A percentile compares a stretch with the other conserved stretches of the same genome.
These are phyloP conservation scores for Saraca asoca DNA, from an alignment of 331 rosid genomes.

Conservation along the genomic window DNA sequence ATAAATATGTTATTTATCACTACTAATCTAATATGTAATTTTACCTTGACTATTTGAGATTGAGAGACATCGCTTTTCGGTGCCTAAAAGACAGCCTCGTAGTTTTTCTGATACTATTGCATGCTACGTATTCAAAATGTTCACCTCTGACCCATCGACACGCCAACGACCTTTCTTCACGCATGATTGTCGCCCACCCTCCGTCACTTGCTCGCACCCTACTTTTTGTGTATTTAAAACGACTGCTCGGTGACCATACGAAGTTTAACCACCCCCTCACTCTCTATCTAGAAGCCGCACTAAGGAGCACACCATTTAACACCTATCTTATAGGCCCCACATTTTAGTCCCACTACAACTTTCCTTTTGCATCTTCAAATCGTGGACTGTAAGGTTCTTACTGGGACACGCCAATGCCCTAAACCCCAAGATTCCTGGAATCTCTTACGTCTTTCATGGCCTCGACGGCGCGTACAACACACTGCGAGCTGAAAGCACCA, in stretches of 20 bases:
- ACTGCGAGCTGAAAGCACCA: slow-evolving; percentile 41
- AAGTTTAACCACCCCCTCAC: too few relatives aligned
- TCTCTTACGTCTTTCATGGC: slow-evolving; percentile 39
- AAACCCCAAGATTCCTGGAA: slow-evolving; percentile 9
- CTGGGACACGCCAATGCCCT: too few relatives aligned
- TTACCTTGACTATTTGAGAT: too few relatives aligned
- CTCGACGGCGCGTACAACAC: slow-evolving; percentile 39
- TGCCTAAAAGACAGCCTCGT: too few relatives aligned
- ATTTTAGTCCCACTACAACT: slow-evolving; percentile 4
- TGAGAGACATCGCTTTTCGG: too few relatives aligned
- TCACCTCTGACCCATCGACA: background rate
- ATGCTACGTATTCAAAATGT: too few relatives aligned
- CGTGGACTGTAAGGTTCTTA: background rate
- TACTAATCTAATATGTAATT: too few relatives aligned
- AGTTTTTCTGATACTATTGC: too few relatives aligned
- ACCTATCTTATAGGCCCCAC: slow-evolving; percentile 34
- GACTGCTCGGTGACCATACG: background rate
- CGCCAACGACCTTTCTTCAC: background rate
- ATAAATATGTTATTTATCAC: too few relatives aligned
- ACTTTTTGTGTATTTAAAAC: background rate
- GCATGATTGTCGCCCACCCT: background rate
- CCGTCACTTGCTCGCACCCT: too few relatives aligned
- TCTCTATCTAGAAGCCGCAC: slow-evolving; percentile 29
- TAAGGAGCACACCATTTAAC: slow-evolving; percentile 23
- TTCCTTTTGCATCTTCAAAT: background rate